phyloP scores from a whole-genome alignment of 495 filamentous ascomycete genomes.

The Apiosordaria backusii region DNA sequence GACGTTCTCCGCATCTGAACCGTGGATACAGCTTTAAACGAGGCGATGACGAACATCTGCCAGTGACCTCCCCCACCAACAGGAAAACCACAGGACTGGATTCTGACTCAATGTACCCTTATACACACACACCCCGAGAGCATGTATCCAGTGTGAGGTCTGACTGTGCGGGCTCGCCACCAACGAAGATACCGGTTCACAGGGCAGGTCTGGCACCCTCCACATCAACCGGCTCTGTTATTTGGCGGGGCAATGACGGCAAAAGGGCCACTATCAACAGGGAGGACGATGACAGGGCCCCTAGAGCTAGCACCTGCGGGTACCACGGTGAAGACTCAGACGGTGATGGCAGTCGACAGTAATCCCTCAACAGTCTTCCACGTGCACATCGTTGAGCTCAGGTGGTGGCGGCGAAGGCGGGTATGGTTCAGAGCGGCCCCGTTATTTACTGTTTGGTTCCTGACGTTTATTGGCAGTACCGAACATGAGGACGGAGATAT shows the following conservation, averaged over 20 bases:
- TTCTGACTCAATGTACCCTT: not conserved
- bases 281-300: not conserved
- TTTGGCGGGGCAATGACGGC: not conserved
- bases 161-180: not conserved
- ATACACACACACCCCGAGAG: not conserved
- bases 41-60: not conserved
- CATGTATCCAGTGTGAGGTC: not conserved
- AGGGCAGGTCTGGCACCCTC: not conserved
- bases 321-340: not conserved
- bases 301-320: not conserved
- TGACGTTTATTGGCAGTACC: not conserved
- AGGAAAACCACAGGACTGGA: not conserved
- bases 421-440: not conserved
- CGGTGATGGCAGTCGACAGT: not conserved
- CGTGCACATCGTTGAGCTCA: not conserved
- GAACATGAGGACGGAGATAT: not conserved
- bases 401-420: not conserved
- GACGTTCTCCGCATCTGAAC: not conserved
- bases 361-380: not conserved
- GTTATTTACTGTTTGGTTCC: not conserved
- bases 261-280: not conserved
- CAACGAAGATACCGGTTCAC: not conserved
- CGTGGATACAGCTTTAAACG: slow-evolving; percentile 1
- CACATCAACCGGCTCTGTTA: not conserved
- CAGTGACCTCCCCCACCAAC: not conserved